These are phyloP conservation scores for Kazachstania viticola DNA, from an alignment of 805 yeast species.

Conservation along the genomic window DNA sequence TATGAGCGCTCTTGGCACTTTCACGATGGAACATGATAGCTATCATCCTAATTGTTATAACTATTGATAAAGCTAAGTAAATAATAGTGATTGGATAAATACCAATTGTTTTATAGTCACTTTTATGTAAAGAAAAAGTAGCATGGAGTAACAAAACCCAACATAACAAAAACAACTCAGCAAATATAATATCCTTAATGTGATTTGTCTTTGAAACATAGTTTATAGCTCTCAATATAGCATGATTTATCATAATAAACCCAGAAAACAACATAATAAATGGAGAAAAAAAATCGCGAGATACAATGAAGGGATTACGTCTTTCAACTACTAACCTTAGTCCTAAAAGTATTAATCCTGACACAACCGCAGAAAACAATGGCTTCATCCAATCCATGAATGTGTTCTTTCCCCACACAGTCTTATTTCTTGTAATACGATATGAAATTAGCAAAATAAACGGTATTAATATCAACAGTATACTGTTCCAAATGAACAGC, in stretches of 20 bases:
- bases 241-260: conserved; percentile 44
- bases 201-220: conserved; percentile 38
- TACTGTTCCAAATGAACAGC: conserved; percentile 41
- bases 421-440: conserved; percentile 35
- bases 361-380: conserved; percentile 43
- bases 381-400: conserved; percentile 36
- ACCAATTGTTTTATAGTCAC: conserved; percentile 38
- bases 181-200: conserved; percentile 44
- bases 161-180: conserved; percentile 41
- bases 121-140: conserved; percentile 37
- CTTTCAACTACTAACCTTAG: conserved; percentile 31
- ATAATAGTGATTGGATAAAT: conserved; percentile 37
- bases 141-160: conserved; percentile 47
- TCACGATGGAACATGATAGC: not conserved
- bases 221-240: conserved; percentile 34
- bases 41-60: too few relatives aligned
- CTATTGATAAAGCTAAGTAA: conserved; percentile 21
- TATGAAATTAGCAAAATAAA: conserved; percentile 37
- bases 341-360: conserved; percentile 30
- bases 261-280: conserved; percentile 37
- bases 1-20: too few relatives aligned
- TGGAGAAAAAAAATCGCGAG: conserved; percentile 39
- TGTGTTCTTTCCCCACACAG: conserved; percentile 37
- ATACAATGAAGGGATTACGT: conserved; percentile 39
- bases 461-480: conserved; percentile 45